Evolutionary conservation across 2,329 filamentous ascomycete genomes (phyloP), one percentile per base, ranked within the genome.

Genomic region (Penicillium sp.): DNA sequence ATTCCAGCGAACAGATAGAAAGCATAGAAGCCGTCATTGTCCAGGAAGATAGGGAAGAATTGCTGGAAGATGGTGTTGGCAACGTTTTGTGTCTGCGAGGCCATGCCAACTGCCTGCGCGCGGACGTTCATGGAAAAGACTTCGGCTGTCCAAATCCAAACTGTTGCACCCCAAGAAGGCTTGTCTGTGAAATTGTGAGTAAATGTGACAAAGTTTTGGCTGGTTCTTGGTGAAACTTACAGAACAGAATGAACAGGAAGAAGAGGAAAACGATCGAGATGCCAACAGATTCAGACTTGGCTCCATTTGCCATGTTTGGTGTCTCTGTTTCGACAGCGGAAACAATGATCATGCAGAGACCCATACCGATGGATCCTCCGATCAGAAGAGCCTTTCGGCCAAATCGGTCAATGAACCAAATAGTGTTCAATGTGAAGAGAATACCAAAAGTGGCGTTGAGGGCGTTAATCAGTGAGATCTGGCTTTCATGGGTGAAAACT

Each of bases 391-490:
- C 87, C 65, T 87, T 87, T 52, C 88, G 82, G 37, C 88, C 88
- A 63, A 87, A 90, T 49, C 87, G 82, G 71, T 90, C 88, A 33
- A 89, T 86, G 4, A 87, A 89, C 87, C 88, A 90, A 37, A 87
- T 83, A 14, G 88, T 87, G 63, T 90, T 90, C 45, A 90, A 78
- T 0, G 88, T 90, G 74, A 90, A 90, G 22, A 90, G 58, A 60
- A 90, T 90, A 55, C 86, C 86, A 63, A 87, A 88, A 6, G 87
- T 90, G 42, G 87, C 87, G 70, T 90, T 90, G 53, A 90, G 78
- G 4, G 88, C 88, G 70, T 90, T 90, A 79, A 90, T 90, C 31
- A 90, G 79, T 60, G 86, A 86, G 69, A 90, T 89, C 22, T 81
- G 85, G 49, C 82, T 76, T 54, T 74, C 76, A 53, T 74, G 79